Conservation (phyloP, 2,329 filamentous ascomycete genomes). For the Hyphodiscus sp. region DNA sequence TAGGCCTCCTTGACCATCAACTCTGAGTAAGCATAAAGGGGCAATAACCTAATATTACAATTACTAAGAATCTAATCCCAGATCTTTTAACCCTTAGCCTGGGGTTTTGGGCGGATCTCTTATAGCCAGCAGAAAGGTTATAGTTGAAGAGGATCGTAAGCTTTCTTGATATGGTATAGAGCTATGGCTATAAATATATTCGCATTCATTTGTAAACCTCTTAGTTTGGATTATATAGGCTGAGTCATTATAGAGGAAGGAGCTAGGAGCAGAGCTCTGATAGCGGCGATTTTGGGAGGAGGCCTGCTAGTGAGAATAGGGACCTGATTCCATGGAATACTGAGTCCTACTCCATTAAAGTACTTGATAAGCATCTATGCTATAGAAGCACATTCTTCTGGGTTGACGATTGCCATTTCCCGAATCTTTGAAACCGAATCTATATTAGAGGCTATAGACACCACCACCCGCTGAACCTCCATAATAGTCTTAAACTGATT, state of each 20-base stretch:
- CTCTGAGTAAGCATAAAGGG: too few species aligned
- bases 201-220: slow-evolving; percentile 9
- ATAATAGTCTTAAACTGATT: slow-evolving; percentile 3
- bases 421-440: slow-evolving; percentile 11
- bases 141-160: not conserved
- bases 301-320: slow-evolving; percentile 8
- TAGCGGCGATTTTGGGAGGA: slow-evolving; percentile 5
- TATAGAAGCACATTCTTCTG: slow-evolving; percentile 7
- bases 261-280: too few species aligned
- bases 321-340: slow-evolving; percentile 12
- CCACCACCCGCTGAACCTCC: slow-evolving; percentile 3
- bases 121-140: too few species aligned
- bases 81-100: too few species aligned
- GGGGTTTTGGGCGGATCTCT: too few species aligned
- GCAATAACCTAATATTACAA: too few species aligned
- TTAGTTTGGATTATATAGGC: slow-evolving; percentile 5
- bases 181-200: slow-evolving; percentile 11
- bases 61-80: too few species aligned
- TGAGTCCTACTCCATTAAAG: slow-evolving; percentile 10
- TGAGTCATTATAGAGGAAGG: slow-evolving; percentile 9
- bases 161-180: slow-evolving; percentile 10
- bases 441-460: slow-evolving; percentile 5
- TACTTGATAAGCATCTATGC: slow-evolving; percentile 14
- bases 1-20: too few species aligned
- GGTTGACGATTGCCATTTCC: slow-evolving; percentile 10